Conservation (phyloP, 1,139 yeast genomes). For the Meyerozyma guilliermondii region DNA sequence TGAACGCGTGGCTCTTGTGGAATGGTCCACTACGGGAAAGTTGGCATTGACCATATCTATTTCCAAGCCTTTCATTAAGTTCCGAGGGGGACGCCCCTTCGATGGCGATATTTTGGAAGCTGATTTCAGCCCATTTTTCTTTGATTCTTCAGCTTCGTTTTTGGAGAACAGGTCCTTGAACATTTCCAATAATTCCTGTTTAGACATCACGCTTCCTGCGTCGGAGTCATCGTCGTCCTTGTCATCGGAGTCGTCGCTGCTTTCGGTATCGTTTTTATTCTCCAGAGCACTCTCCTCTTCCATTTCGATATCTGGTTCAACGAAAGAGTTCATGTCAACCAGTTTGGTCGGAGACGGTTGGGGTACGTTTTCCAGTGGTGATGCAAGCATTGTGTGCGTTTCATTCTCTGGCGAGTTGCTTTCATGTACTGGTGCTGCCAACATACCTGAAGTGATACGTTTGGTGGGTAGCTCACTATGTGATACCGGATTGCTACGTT, state of each 20-base stretch:
- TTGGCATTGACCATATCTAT: constrained; percentile 20
- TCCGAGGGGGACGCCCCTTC: constrained; percentile 3
- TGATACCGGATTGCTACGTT: constrained; percentile 11
- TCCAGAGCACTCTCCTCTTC: neutral
- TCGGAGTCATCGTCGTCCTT: constrained; percentile 1
- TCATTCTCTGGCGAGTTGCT: constrained; percentile 4
- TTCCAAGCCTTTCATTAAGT: constrained; percentile 14
- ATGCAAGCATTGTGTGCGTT: neutral
- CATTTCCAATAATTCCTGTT: constrained; percentile 21
- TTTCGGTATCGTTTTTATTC: neutral
- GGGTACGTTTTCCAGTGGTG: neutral
- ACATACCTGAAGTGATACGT: constrained; percentile 68
- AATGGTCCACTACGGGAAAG: constrained; percentile 3
- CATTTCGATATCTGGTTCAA: neutral
- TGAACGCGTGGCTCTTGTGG: constrained; percentile 8
- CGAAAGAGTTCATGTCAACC: neutral
- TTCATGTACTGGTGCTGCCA: constrained; percentile 27
- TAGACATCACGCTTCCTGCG: constrained; percentile 14
- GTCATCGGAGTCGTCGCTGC: too few relatives aligned
- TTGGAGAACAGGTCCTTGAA: constrained; percentile 19
- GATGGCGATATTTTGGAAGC: constrained; percentile 2
- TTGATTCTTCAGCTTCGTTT: constrained; percentile 8
- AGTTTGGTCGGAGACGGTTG: neutral
- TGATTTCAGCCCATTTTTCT: constrained; percentile 2
- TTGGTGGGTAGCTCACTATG: constrained; percentile 24